Conservation (phyloP, 2,329 filamentous ascomycete species). For the Bertia moriformis region DNA sequence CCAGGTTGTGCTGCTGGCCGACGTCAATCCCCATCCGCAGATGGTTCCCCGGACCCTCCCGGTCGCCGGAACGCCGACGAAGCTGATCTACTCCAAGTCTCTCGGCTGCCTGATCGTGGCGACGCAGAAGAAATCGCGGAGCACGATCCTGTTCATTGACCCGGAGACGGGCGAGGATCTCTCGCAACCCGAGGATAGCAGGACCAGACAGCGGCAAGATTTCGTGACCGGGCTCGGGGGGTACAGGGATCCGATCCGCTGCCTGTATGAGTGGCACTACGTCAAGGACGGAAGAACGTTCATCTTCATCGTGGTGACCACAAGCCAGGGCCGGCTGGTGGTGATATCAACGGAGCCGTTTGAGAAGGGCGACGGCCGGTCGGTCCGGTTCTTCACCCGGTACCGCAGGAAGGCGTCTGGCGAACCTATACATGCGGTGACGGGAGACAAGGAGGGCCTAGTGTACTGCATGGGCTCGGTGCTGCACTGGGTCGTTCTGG, state of each 20-base stretch:
- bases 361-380: conserved; percentile 7
- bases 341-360: conserved; percentile 40
- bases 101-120: conserved; percentile 12
- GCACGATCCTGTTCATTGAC: conserved; percentile 14
- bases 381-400: conserved; percentile 37
- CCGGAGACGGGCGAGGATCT: conserved; percentile 32
- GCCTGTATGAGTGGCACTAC: conserved; percentile 50
- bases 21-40: conserved; percentile 27
- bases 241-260: conserved; percentile 39
- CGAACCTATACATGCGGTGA: conserved; percentile 38
- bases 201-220: conserved; percentile 21
- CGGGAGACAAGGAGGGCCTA: conserved; percentile 37
- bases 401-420: conserved; percentile 27
- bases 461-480: conserved; percentile 37
- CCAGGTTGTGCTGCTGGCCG: conserved; percentile 33
- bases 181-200: conserved; percentile 27
- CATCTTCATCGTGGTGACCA: conserved; percentile 47
- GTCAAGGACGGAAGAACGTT: conserved; percentile 40
- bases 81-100: conserved; percentile 12
- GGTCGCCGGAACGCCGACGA: conserved; percentile 17
- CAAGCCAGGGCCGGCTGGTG: conserved; percentile 35
- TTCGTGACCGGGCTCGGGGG: conserved; percentile 42
- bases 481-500: conserved; percentile 41
- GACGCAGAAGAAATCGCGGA: conserved; percentile 8
- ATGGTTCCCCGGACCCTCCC: conserved; percentile 33